Evolutionary conservation across 106 monocot genomes (phyloP).

Genomic region (Dactylorhiza incarnata): DNA sequence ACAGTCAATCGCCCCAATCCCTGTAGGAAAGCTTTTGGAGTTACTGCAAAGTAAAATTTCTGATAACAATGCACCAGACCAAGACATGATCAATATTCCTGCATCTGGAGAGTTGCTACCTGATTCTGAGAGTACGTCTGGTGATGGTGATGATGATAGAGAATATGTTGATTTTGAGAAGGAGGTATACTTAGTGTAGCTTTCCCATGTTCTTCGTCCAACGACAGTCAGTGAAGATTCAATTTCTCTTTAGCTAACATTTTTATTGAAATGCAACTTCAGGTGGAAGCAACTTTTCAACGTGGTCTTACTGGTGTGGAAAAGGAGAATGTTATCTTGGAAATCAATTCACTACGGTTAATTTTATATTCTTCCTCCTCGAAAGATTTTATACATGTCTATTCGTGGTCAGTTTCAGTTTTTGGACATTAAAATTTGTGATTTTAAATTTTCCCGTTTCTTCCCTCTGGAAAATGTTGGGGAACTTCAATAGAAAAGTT

Average conservation of each 20-base stretch:
- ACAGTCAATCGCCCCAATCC: slow-evolving; percentile 81
- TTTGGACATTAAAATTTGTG: background rate
- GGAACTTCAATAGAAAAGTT: background rate
- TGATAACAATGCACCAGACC: slow-evolving; percentile 42
- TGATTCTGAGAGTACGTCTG: slow-evolving; percentile 54
- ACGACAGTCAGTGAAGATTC: background rate
- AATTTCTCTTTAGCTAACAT: background rate
- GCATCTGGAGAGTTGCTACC: slow-evolving; percentile 51
- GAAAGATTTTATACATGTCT: slow-evolving; percentile 2
- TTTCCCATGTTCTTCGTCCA: no score
- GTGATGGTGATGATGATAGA: slow-evolving; percentile 51
- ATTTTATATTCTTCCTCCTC: slow-evolving; percentile 4
- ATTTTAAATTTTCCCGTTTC: background rate
- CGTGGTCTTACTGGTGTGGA: slow-evolving; percentile 70
- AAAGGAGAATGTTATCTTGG: slow-evolving; percentile 77
- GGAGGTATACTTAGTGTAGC: slow-evolving; percentile 42
- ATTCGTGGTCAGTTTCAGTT: background rate
- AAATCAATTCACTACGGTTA: slow-evolving; percentile 82
- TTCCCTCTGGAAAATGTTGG: background rate
- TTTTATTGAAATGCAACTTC: slow-evolving; percentile 12
- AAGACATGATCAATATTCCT: slow-evolving; percentile 32
- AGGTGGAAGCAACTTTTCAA: slow-evolving; percentile 97
- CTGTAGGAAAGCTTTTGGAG: slow-evolving; percentile 56
- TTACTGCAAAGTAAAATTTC: slow-evolving; percentile 17
- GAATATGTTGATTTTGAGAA: slow-evolving; percentile 82